phyloP scores from a whole-genome alignment of 352 stramenopile genomes.

The Pythium rishiriense region DNA sequence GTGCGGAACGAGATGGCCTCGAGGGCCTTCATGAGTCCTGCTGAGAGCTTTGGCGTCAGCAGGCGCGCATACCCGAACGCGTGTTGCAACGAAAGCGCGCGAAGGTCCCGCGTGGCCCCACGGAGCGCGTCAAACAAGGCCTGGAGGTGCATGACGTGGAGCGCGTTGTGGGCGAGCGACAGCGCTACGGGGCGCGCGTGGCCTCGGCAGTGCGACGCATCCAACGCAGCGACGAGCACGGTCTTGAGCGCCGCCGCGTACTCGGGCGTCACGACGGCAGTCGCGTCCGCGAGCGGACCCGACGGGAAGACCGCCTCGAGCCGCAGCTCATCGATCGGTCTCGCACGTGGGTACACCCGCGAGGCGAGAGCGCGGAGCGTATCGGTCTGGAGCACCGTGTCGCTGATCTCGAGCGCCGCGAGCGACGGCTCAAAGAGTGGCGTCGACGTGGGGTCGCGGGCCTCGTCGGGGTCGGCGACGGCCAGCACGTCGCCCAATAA shows the following conservation, averaged over 20 bases:
- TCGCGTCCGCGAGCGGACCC: conserved; percentile 8
- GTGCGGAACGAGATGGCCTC: conserved; percentile 16
- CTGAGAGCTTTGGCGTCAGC: not conserved
- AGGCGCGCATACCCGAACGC: not conserved
- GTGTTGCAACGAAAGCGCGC: conserved; percentile 14
- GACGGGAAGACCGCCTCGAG: conserved; percentile 20
- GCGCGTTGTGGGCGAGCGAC: conserved; percentile 11
- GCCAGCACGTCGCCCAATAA: conserved; percentile 8
- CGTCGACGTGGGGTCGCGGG: too few species aligned
- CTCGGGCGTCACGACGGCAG: not conserved
- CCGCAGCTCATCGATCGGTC: conserved; percentile 17
- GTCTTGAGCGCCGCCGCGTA: conserved; percentile 19
- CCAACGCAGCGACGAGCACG: conserved; percentile 10
- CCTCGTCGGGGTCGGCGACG: not conserved
- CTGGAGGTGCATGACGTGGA: conserved; percentile 9
- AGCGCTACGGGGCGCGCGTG: not conserved
- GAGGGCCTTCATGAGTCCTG: conserved; percentile 6
- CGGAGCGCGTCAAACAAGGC: conserved; percentile 12
- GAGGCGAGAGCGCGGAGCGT: conserved; percentile 9
- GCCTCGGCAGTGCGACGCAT: not conserved
- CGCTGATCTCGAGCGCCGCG: conserved; percentile 14
- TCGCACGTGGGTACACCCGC: conserved; percentile 12
- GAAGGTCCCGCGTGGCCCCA: conserved; percentile 8
- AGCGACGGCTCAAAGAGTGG: conserved; percentile 10
- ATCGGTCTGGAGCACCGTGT: conserved; percentile 1